Evolutionary conservation across 192 early-diverging fungal genomes (phyloP).

Genomic region (Cetraspora pellucida): DNA sequence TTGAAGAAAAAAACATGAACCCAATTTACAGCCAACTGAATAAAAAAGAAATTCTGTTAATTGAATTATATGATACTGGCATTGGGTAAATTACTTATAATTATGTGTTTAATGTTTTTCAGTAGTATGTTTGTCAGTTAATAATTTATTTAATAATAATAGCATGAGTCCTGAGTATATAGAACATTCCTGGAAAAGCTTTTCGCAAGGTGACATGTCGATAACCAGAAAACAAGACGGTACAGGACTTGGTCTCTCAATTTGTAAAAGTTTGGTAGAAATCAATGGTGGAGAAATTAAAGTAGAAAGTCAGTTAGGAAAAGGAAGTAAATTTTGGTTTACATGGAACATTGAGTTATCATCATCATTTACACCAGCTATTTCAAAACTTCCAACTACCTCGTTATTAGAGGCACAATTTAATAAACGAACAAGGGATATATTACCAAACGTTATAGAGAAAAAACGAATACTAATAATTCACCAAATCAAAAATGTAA

Average conservation of each 20-base stretch:
- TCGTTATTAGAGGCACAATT: slow-evolving; percentile 22
- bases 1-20: background rate
- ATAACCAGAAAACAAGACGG: slow-evolving; percentile 75
- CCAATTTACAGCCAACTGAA: slow-evolving; percentile 33
- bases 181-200: slow-evolving; percentile 68
- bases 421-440: slow-evolving; percentile 2
- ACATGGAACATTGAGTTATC: slow-evolving; percentile 44
- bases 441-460: slow-evolving; percentile 19
- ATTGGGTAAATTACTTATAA: slow-evolving; percentile 3
- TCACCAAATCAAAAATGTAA: slow-evolving; percentile 10
- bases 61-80: too few species aligned
- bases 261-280: slow-evolving; percentile 72
- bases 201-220: slow-evolving; percentile 69
- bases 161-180: too few species aligned
- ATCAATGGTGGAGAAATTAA: slow-evolving; percentile 70
- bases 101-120: background rate
- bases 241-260: too few species aligned
- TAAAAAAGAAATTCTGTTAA: too few species aligned
- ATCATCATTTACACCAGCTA: slow-evolving; percentile 26
- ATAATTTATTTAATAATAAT: slow-evolving; percentile 49
- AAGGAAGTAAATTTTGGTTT: too few species aligned
- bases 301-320: slow-evolving; percentile 62
- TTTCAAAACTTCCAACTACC: too few species aligned
- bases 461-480: slow-evolving; percentile 33
- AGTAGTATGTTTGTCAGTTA: too few species aligned